These are phyloP conservation scores for Pythium volutum DNA, from an alignment of 352 stramenopile species.

Conservation along the genomic window DNA sequence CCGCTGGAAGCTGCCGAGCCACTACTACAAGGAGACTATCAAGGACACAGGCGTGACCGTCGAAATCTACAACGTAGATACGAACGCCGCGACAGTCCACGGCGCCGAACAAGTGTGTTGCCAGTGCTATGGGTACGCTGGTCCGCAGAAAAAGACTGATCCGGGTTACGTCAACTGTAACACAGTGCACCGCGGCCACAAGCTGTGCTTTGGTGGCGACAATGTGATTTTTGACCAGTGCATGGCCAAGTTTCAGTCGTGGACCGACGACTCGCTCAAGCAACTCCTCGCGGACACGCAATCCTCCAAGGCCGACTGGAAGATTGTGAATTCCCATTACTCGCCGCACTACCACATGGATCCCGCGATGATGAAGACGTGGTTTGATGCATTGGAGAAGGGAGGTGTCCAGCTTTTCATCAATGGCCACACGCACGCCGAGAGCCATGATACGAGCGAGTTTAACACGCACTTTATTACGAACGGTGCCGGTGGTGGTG, in stretches of 20 bases:
- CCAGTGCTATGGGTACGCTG: constrained; percentile 77
- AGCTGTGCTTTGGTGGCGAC: constrained; percentile 52
- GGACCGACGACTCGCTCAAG: constrained; percentile 64
- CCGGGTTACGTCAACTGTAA: constrained; percentile 35
- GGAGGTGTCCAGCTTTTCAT: constrained; percentile 62
- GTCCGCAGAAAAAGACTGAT: constrained; percentile 22
- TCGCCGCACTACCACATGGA: constrained; percentile 73
- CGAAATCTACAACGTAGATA: constrained; percentile 77
- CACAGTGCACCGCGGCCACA: constrained; percentile 46
- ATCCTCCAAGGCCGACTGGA: constrained; percentile 72
- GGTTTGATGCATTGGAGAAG: constrained; percentile 50
- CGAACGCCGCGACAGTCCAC: constrained; percentile 62
- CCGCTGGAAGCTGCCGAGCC: constrained; percentile 62
- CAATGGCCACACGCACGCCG: constrained; percentile 72
- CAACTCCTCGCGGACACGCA: constrained; percentile 49
- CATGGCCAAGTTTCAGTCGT: constrained; percentile 56
- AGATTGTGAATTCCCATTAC: constrained; percentile 87
- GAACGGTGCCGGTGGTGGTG: constrained; percentile 38
- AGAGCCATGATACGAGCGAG: constrained; percentile 59
- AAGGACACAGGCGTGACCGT: constrained; percentile 47
- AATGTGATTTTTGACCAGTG: constrained; percentile 58
- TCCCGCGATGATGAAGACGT: constrained; percentile 50
- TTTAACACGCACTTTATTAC: constrained; percentile 38
- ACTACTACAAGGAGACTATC: constrained; percentile 69
- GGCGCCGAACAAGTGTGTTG: constrained; percentile 72